Percentiles rank a stretch among this genome's conserved stretches.
These are phyloP conservation scores for Rubroshorea leprosula DNA, from an alignment of 345 rosid species.

Conservation along the genomic window DNA sequence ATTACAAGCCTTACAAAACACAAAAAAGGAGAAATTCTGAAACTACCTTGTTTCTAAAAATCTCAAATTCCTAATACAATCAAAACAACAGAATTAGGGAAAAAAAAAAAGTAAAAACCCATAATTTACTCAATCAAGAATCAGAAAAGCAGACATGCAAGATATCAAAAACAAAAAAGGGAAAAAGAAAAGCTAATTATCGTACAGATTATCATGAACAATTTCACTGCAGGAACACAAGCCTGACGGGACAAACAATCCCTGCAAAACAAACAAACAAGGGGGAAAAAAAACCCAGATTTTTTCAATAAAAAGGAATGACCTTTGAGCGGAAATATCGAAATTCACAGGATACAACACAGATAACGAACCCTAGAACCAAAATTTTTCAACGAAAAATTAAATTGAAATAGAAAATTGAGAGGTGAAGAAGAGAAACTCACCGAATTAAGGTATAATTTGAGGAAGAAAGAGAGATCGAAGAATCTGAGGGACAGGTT, in stretches of 20 bases:
- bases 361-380: background rate
- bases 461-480: background rate
- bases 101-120: background rate
- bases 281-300: background rate
- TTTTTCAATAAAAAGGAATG: background rate
- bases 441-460: background rate
- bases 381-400: no score
- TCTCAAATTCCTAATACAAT: no score
- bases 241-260: background rate
- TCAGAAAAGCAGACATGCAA: background rate
- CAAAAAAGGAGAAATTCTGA: no score
- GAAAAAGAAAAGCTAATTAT: background rate
- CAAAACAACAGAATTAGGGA: no score
- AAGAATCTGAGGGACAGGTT: background rate
- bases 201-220: background rate
- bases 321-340: no score
- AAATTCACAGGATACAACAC: no score
- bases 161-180: background rate
- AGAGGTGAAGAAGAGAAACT: background rate
- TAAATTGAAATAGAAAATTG: no score
- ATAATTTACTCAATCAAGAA: no score
- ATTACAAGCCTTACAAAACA: background rate
- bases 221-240: background rate
- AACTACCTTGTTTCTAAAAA: no score
- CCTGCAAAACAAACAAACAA: background rate